Base-by-base conservation (phyloP, 2,329 filamentous ascomycete species). In the Ophiostoma triangulosporum region DNA sequence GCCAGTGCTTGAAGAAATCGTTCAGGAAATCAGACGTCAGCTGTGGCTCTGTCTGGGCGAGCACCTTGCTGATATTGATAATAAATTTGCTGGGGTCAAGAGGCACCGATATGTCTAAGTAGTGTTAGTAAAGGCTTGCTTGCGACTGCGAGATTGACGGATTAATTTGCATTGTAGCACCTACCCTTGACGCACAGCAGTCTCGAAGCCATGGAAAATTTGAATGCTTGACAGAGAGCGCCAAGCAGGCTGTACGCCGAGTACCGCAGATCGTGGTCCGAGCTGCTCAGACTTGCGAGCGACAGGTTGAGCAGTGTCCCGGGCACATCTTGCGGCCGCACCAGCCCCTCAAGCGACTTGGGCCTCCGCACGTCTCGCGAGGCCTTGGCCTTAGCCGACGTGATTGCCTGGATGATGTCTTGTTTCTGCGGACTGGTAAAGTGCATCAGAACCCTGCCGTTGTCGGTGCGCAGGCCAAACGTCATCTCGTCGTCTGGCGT, bases 1-100 rank as follows among this genome's bases (percentile, higher is more conserved):
- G 80, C 82, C 82, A 86, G 17, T 81, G 80, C 24, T 84, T 79
- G 55, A 86, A 85, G 62, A 86, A 86, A 60, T 85, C 82, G n/a
- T 81, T 84, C 36, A 86, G 62, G 60, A 86, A 86, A 61, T 86
- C 82, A 7, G 74, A 76, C 0, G 82, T 85, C 7, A 86, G 70
- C 59, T 84, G 81, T 22, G 82, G 79, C 61, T 86, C 81, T 20
- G 80, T 74, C 29, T 69, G 66, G 8, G 82, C 81, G 15, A 86
- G 68, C 57, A 79, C 75, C 60, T 75, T 76, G 67, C 82, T 85
- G 48, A 85, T 81, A 48, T 76, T 74, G 60, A 85, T 69, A 40
- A 86, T 80, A 62, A 85, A 84, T 24, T 73, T 71, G 3, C 78
- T 78, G 2, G 81, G 76, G 56, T 84, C 79, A 36, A 78, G 64